Conservation (phyloP, 228 moss, liverwort and hornwort genomes). For the Sphagnum magellanicum region DNA sequence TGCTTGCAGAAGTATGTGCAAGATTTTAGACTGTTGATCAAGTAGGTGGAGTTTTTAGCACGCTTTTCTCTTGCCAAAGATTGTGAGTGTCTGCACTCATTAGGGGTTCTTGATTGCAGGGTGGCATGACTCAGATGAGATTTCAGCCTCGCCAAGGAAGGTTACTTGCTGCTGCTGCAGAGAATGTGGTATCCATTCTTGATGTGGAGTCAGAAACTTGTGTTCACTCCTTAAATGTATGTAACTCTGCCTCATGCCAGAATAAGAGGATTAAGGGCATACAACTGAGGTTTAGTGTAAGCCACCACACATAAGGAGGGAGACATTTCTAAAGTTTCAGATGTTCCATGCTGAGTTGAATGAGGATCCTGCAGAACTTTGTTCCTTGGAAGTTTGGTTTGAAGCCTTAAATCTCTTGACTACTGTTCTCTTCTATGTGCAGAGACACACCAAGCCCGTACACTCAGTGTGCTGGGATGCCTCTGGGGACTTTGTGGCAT, state of each 20-base stretch:
- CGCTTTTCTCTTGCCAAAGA: background rate
- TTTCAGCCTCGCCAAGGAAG: constrained; percentile 97
- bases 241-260: background rate
- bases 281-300: background rate
- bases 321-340: background rate
- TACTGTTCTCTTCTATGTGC: constrained; percentile 8
- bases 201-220: constrained; percentile 93
- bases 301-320: background rate
- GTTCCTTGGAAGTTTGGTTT: background rate
- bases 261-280: background rate
- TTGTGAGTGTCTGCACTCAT: background rate
- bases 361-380: background rate
- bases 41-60: background rate
- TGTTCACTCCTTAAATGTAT: constrained; percentile 82
- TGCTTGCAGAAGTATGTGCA: background rate
- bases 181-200: constrained; percentile 91
- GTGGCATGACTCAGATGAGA: constrained; percentile 97
- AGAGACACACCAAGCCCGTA: constrained; percentile 99
- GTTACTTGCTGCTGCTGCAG: constrained; percentile 91
- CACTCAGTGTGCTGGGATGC: constrained; percentile 99
- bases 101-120: constrained; percentile 32
- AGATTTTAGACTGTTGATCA: background rate
- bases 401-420: background rate
- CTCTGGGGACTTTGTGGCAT: constrained; percentile 91
- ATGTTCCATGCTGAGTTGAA: background rate